Percentiles rank a stretch among this genome's conserved stretches.
Evolutionary conservation across 805 yeast species (phyloP).

Genomic region (Saturnispora sanitii): DNA sequence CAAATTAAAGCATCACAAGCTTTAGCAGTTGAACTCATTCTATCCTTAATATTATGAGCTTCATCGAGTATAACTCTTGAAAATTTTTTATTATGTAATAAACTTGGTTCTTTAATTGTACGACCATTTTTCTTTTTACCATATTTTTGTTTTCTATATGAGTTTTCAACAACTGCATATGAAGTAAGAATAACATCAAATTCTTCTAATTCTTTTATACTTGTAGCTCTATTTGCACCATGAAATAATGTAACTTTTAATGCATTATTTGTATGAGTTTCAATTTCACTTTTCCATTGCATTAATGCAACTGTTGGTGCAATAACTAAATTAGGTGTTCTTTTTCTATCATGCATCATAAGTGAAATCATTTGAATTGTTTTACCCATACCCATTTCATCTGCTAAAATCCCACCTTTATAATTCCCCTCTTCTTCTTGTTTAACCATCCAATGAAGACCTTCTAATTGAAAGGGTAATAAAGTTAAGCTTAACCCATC

Average conservation of each 20-base stretch:
- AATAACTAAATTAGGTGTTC: conserved; percentile 75
- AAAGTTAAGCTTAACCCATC: conserved; percentile 60
- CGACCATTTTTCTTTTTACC: conserved; percentile 75
- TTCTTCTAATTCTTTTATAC: conserved; percentile 43
- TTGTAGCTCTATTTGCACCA: conserved; percentile 68
- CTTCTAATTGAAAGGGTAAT: conserved; percentile 90
- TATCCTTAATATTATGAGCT: conserved; percentile 94
- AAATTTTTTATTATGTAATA: conserved; percentile 64
- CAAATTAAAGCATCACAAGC: conserved; percentile 74
- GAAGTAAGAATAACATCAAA: conserved; percentile 85
- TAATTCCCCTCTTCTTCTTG: conserved; percentile 80
- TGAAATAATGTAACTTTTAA: conserved; percentile 68
- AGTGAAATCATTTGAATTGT: conserved; percentile 93
- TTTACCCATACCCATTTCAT: conserved; percentile 99
- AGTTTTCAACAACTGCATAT: conserved; percentile 85
- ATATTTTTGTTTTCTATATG: conserved; percentile 66
- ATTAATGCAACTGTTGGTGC: conserved; percentile 98
- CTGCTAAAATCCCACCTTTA: conserved; percentile 89
- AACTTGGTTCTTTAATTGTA: conserved; percentile 62
- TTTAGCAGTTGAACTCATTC: conserved; percentile 86
- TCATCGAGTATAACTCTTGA: conserved; percentile 88
- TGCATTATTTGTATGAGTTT: conserved; percentile 64
- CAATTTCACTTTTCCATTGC: conserved; percentile 96
- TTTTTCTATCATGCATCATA: conserved; percentile 56
- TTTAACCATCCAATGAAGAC: conserved; percentile 74